Percentiles rank a stretch among this genome's conserved stretches.
Conservation (phyloP, 2,329 filamentous ascomycete genomes). For the Ophiostoma populinum region DNA sequence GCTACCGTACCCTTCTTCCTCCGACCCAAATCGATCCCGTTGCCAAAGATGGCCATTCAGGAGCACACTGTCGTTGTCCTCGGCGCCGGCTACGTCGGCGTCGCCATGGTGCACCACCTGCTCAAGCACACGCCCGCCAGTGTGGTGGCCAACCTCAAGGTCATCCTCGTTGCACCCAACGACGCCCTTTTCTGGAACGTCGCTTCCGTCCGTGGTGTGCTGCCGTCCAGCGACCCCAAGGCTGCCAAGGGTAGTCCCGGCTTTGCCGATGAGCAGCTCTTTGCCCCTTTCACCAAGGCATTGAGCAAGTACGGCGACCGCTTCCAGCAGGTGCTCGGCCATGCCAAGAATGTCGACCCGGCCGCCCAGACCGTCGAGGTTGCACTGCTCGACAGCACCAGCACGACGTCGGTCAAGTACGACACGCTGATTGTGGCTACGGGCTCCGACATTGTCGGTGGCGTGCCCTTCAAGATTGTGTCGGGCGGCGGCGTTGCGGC, state of each 20-base stretch:
- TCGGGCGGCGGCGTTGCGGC: constrained; percentile 21
- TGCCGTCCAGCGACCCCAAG: too few relatives aligned
- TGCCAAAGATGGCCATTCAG: too few relatives aligned
- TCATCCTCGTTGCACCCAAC: constrained; percentile 15
- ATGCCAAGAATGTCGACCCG: constrained; percentile 26
- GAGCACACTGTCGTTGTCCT: constrained; percentile 27
- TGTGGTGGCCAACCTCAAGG: constrained; percentile 9
- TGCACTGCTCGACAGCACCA: constrained; percentile 14
- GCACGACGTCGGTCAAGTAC: constrained; percentile 25
- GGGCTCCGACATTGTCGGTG: constrained; percentile 25
- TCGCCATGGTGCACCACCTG: constrained; percentile 32
- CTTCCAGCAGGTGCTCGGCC: constrained; percentile 35
- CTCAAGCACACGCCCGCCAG: constrained; percentile 26
- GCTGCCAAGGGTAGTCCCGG: constrained; percentile 4
- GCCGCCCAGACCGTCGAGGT: constrained; percentile 25
- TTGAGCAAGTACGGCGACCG: constrained; percentile 28
- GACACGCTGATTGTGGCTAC: constrained; percentile 38
- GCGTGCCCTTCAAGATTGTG: constrained; percentile 32
- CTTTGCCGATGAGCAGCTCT: constrained; percentile 13
- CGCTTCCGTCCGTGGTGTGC: constrained; percentile 14
- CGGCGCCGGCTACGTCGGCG: constrained; percentile 28
- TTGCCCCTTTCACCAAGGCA: constrained; percentile 30
- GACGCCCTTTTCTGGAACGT: constrained; percentile 14
- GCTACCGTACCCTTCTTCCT: too few relatives aligned
- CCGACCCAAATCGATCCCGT: too few relatives aligned